Base-by-base conservation (phyloP, 768 basidiomycete species). In the Collybiopsis confluens region DNA sequence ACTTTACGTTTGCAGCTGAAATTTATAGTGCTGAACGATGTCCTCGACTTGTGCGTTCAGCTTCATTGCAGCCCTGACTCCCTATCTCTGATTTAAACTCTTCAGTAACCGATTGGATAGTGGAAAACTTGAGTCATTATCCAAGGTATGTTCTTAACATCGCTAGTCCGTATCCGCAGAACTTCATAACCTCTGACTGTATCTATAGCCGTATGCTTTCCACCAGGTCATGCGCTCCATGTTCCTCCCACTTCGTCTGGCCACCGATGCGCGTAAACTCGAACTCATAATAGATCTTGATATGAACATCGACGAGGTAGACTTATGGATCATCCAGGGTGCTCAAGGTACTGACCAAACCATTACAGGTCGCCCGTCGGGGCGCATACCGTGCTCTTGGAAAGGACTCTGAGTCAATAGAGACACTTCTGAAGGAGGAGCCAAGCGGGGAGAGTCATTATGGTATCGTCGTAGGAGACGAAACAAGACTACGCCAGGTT, bases 71-170 rank as follows among this genome's bases (percentile, higher is more conserved):
- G 11, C 47, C 16, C 40, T 6, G 33, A 4, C 52, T 24, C 51
- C 5, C 10, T 46, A 40, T 3, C 9, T 24, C 30, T 26, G 21
- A 18, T 45, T 28, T 23, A 11, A 36, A 11, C 35, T 45, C 2
- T 45, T 23, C 52, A 79, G 82, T 62, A 81, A 85, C 68, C 78
- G 83, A 37, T 84, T 84, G 83, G 86, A 88, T 61, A 82, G 81
- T 49, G 84, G 84, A 1, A 73, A 80, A 42, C 87, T 91, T 56
- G 81, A 85, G 62, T 79, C 77, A 6, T 64, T 80, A n/a, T 65
- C 70, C 15, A 71, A 70, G 60, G 71, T 71, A 54, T 33, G 56
- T 58, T 18, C 21, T n/a, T 26, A 7, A 26, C 11, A 21, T 10
- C 6, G 20, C 30, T 16, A 33, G 33, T 23, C 23, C 16, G 33